Base-by-base conservation (phyloP, 768 basidiomycete genomes). In the Lanmaoa rubissima region DNA sequence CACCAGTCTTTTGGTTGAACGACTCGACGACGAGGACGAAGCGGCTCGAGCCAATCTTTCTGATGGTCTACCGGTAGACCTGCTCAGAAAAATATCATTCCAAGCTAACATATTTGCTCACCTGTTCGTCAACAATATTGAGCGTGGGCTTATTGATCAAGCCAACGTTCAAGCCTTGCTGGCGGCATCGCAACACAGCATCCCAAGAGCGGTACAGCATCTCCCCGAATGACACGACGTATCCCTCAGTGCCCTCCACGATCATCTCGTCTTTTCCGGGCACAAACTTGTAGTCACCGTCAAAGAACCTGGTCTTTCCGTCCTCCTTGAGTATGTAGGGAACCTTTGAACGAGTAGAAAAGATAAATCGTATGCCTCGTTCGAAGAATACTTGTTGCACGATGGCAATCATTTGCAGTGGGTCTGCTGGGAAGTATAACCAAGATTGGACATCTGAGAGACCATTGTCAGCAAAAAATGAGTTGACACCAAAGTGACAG, bases 361-460 rank as follows among this genome's bases (percentile, higher is more conserved):
- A 94, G 64, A 94, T 75, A 72, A 94, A 94, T 55, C 92, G 87
- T 13, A 94, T 42, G 21, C 92, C 92, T 41, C 82, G 82, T 57
- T 92, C 81, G 73, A 92, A 93, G 79, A 94, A 92, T 31, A 93
- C 88, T 19, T 79, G 79, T 61, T 87, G 74, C 64, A 94, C 78
- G 65, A 92, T 74, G 34, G 88, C 88, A 46, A 80, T 68, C 91
- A 94, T 94, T 70, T 94, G 91, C 39, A 82, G 71, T 5, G 87
- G 74, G 65, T 94, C 92, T 5, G 90, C 92, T 21, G 92, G 90
- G 86, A 94, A 94, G 76, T 94, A 94, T 32, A 94, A 77, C 76
- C 78, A 85, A 9, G 90, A 87, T 46, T 90, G 82, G 10, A 84
- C 82, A 67, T 94, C 92, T 6, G 83, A 79, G 50, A 94, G 86